phyloP scores from a whole-genome alignment of 2,329 filamentous ascomycete genomes.

The Alternaria postmessia region DNA sequence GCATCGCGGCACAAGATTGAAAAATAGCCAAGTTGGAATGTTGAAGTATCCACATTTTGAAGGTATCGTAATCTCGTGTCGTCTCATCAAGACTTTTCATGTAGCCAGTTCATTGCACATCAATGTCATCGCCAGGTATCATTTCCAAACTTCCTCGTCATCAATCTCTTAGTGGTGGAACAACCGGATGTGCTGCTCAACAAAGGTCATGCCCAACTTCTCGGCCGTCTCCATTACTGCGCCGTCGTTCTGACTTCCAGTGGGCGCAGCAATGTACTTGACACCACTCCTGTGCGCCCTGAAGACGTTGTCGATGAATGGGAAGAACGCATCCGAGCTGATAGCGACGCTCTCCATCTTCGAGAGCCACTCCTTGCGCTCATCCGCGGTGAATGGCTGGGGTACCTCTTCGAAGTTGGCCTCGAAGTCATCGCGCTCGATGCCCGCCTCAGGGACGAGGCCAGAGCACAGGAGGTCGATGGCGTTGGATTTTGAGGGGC shows the following conservation, averaged over 20 bases:
- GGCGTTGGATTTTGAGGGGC: slow-evolving; percentile 96
- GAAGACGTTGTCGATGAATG: slow-evolving; percentile 98
- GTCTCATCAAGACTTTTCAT: not conserved
- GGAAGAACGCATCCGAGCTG: slow-evolving; percentile 97
- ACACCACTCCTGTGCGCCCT: slow-evolving; percentile 85
- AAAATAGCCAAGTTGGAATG: not conserved
- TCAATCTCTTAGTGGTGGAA: slow-evolving; percentile 81
- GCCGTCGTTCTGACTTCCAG: slow-evolving; percentile 85
- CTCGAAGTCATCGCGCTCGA: slow-evolving; percentile 88
- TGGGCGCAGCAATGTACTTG: slow-evolving; percentile 95
- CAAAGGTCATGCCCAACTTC: slow-evolving; percentile 90
- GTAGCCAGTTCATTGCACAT: slow-evolving; percentile 10
- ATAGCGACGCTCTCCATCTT: slow-evolving; percentile 84
- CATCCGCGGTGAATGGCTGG: slow-evolving; percentile 78
- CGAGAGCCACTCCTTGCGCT: slow-evolving; percentile 84
- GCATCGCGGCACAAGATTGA: not conserved
- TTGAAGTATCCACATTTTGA: slow-evolving; percentile 15
- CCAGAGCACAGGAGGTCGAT: slow-evolving; percentile 95
- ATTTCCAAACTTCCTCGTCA: not conserved
- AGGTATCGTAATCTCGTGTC: slow-evolving; percentile 12
- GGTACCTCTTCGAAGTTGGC: slow-evolving; percentile 90
- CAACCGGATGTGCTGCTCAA: slow-evolving; percentile 91
- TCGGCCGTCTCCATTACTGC: slow-evolving; percentile 88
- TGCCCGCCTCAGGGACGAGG: slow-evolving; percentile 80
- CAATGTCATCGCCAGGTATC: slow-evolving; percentile 3